A percentile compares a stretch with the other conserved stretches of the same genome.
These are phyloP conservation scores for Globisporangium emineosum DNA, from an alignment of 352 stramenopile genomes.

Conservation along the genomic window DNA sequence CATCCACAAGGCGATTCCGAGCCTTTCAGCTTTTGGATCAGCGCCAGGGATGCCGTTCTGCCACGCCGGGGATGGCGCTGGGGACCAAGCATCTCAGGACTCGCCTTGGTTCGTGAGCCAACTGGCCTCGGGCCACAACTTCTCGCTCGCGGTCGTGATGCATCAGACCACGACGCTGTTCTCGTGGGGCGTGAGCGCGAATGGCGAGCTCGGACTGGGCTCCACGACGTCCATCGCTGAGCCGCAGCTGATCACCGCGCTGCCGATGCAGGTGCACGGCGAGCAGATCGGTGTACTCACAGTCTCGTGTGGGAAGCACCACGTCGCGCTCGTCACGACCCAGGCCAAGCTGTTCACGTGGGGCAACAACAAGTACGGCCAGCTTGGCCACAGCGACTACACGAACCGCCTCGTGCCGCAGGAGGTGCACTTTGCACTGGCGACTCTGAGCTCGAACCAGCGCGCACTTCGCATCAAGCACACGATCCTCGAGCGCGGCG, in stretches of 20 bases:
- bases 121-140: slow-evolving; percentile 54
- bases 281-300: slow-evolving; percentile 41
- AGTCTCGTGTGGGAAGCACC: slow-evolving; percentile 72
- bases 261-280: slow-evolving; percentile 32
- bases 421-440: slow-evolving; percentile 52
- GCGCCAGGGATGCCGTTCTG: not conserved
- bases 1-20: slow-evolving; percentile 20
- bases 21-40: not conserved
- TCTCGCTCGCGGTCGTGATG: slow-evolving; percentile 50
- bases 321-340: slow-evolving; percentile 57
- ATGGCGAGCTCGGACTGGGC: slow-evolving; percentile 59
- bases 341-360: slow-evolving; percentile 68
- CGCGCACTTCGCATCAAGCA: slow-evolving; percentile 57
- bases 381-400: slow-evolving; percentile 64
- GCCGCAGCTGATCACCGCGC: slow-evolving; percentile 31
- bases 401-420: slow-evolving; percentile 34
- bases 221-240: slow-evolving; percentile 30
- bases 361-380: slow-evolving; percentile 72
- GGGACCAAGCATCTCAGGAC: slow-evolving; percentile 9
- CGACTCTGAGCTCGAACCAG: slow-evolving; percentile 41
- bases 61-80: not conserved
- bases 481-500: slow-evolving; percentile 39
- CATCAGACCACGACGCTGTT: slow-evolving; percentile 41
- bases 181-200: slow-evolving; percentile 52
- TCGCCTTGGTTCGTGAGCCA: slow-evolving; percentile 46